phyloP scores from a whole-genome alignment of 2,329 filamentous ascomycete genomes.

The Colletotrichum melonis region DNA sequence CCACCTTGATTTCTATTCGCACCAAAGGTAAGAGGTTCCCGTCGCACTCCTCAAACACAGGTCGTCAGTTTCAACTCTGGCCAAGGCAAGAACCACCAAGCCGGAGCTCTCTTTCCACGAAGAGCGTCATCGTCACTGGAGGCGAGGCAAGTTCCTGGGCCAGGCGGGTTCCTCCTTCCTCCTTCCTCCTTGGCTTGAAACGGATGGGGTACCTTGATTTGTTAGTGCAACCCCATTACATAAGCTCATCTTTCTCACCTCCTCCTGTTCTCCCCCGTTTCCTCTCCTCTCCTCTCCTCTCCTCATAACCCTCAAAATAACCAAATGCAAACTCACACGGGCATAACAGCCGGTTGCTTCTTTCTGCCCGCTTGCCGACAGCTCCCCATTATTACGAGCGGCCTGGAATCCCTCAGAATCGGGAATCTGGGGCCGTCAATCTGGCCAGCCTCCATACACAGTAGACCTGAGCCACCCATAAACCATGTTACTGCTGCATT shows the following conservation, averaged over 20 bases:
- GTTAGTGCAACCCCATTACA: neutral
- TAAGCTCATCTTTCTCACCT: neutral
- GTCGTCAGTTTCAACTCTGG: neutral
- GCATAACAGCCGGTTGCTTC: neutral
- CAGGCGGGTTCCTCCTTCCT: neutral
- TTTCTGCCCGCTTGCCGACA: neutral
- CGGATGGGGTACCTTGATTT: neutral
- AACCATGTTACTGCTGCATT: neutral
- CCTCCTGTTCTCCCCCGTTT: neutral
- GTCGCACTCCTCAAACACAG: too few relatives aligned
- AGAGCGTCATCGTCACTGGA: slow-evolving; percentile 27
- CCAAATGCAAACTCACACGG: neutral
- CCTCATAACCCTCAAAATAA: neutral
- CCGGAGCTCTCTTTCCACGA: slow-evolving; percentile 7
- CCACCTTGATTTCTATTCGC: neutral
- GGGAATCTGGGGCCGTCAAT: slow-evolving; percentile 13
- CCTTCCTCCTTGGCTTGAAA: slow-evolving; percentile 8
- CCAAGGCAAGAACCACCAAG: slow-evolving; percentile 3
- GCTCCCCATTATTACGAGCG: slow-evolving; percentile 29
- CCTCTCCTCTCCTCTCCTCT: neutral
- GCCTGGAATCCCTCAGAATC: slow-evolving; percentile 26
- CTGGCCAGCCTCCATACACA: neutral
- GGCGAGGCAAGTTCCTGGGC: slow-evolving; percentile 23
- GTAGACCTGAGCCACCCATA: neutral
- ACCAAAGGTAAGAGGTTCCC: too few relatives aligned